phyloP scores from a whole-genome alignment of 2,329 filamentous ascomycete species.

The Plenodomus biglobosus region DNA sequence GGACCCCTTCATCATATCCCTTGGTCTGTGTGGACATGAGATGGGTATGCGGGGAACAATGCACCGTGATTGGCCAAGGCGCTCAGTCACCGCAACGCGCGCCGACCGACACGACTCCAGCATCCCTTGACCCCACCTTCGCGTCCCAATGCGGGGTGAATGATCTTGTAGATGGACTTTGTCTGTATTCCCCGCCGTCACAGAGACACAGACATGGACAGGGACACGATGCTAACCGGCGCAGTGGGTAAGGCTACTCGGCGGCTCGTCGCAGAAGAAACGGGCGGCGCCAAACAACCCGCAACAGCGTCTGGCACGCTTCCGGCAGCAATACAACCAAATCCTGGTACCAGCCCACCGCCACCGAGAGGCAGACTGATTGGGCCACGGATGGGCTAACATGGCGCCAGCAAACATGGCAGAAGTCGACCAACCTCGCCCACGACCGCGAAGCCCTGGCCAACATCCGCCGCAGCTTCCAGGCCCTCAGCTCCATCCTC shows the following conservation, averaged over 20 bases:
- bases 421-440: slow-evolving; percentile 55
- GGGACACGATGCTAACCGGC: slow-evolving; percentile 14
- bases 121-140: slow-evolving; percentile 8
- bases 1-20: too few relatives aligned
- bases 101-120: background rate
- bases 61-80: background rate
- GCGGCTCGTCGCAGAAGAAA: slow-evolving; percentile 56
- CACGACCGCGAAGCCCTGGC: slow-evolving; percentile 55
- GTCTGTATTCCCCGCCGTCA: slow-evolving; percentile 11
- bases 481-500: slow-evolving; percentile 66
- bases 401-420: slow-evolving; percentile 60
- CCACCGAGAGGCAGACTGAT: background rate
- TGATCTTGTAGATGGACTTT: slow-evolving; percentile 30
- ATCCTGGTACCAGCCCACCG: slow-evolving; percentile 50
- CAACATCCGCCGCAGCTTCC: slow-evolving; percentile 56
- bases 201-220: slow-evolving; percentile 1
- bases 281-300: slow-evolving; percentile 56
- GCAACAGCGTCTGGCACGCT: slow-evolving; percentile 62
- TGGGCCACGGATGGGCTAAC: slow-evolving; percentile 16
- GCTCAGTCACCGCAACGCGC: background rate
- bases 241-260: slow-evolving; percentile 64
- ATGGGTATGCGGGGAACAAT: background rate
- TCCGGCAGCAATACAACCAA: slow-evolving; percentile 62
- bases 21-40: too few relatives aligned
- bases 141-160: slow-evolving; percentile 29